Base-by-base conservation (phyloP, 352 stramenopile genomes). In the Blastocystis sp. region DNA sequence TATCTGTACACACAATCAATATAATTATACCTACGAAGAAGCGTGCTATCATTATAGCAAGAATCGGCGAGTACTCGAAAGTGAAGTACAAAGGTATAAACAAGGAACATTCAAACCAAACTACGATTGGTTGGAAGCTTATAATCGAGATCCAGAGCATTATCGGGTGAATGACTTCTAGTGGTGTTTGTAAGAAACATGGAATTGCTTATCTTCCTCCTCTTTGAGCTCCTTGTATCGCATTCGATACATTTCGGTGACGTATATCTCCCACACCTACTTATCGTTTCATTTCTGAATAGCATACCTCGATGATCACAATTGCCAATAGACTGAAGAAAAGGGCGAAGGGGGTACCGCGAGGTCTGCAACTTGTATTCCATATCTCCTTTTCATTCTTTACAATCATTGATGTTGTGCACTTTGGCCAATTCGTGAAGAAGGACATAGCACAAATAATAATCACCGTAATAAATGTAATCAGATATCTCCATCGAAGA, bases 21-120 rank as follows among this genome's bases (percentile, higher is more conserved):
- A 81, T 40, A 81, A 81, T 56, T 81, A 81, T 42, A 59, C 37
- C 22, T 81, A 81, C 24, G 70, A 81, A 64, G 70, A 81, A n/a
- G 70, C 70, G 1, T 81, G 70, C 53, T 81, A 81, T 64, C 70
- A 81, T 40, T 81, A 81, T 22, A 81, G 70, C 53, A 81, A 81
- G 53, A 81, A 81, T 27, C 44, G 70, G 37, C 33, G 54, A 33
- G 51, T 81, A 44, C 62, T 81, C 22, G 70, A 81, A 42, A 42
- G 35, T n/a, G 70, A 81, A 64, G 70, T 81, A 27, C 24, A 59
- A 7, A 53, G 42, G 30, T 81, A 59, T 40, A 53, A 24, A 27
- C 37, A 81, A 40, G 70, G 70, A 1, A 30, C 51, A 17, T 56
- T 24, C 13, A 59, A 44, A 13, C 70, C 51, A 54, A 53, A 62